A percentile compares a stretch with the other conserved stretches of the same genome.
phyloP scores from a whole-genome alignment of 208 protist species.

The Naegleria fowleri region DNA sequence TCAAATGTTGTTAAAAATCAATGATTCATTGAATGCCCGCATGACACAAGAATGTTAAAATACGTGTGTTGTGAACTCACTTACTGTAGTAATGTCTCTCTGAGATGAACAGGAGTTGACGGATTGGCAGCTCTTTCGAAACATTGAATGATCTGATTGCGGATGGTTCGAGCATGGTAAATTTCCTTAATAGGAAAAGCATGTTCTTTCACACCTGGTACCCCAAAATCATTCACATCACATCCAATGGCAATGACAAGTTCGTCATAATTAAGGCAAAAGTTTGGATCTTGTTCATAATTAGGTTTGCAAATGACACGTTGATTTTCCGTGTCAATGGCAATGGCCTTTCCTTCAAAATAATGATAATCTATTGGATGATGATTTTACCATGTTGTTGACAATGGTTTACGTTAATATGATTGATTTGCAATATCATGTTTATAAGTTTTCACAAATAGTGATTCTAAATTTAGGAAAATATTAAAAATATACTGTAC shows the following conservation, averaged over 20 bases:
- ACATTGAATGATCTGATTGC: constrained; percentile 78
- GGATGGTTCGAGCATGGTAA: constrained; percentile 48
- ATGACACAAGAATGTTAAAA: too few species aligned
- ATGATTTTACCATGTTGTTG: constrained; percentile 61
- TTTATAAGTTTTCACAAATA: too few species aligned
- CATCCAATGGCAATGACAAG: constrained; percentile 77
- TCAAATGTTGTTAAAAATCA: too few species aligned
- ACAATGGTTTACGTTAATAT: constrained; percentile 68
- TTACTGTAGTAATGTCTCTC: constrained; percentile 63
- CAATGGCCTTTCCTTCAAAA: background rate
- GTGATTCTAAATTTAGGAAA: too few species aligned
- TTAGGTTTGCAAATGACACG: background rate
- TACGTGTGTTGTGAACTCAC: background rate
- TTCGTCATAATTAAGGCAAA: constrained; percentile 78
- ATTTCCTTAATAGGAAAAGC: constrained; percentile 78
- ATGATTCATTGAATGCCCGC: too few species aligned
- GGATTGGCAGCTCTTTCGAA: constrained; percentile 78
- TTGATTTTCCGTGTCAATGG: background rate
- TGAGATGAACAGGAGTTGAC: constrained; percentile 60
- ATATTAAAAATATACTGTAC: constrained; percentile 51
- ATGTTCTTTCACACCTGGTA: constrained; percentile 75
- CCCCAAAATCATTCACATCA: constrained; percentile 79
- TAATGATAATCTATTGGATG: constrained; percentile 21
- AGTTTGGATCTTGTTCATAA: constrained; percentile 52
- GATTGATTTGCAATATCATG: too few species aligned